Percentiles rank a stretch among this genome's conserved stretches.
phyloP scores from a whole-genome alignment of 202 grass and related monocot species.

The Dendrocalamus latiflorus region DNA sequence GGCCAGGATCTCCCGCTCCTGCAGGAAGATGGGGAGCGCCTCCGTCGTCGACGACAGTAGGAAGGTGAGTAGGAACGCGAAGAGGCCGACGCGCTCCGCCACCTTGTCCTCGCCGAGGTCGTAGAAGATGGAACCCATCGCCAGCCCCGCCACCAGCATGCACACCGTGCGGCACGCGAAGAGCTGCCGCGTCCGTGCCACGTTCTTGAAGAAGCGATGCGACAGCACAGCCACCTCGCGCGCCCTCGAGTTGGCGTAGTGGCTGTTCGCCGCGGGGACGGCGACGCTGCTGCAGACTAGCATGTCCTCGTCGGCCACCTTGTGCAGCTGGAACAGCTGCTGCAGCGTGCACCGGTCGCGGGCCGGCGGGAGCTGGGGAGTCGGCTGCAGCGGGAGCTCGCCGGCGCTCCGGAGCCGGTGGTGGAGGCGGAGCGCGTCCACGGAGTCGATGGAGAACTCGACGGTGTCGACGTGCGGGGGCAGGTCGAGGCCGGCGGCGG shows the following conservation, averaged over 20 bases:
- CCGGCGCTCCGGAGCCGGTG: not conserved
- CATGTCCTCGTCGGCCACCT: constrained; percentile 53
- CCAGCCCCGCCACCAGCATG: constrained; percentile 72
- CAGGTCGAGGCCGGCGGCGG: constrained; percentile 38
- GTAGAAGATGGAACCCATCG: constrained; percentile 87
- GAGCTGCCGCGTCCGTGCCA: constrained; percentile 69
- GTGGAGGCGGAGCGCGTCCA: constrained; percentile 46
- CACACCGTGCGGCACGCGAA: constrained; percentile 76
- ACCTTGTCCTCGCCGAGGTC: constrained; percentile 62
- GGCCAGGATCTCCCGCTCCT: constrained; percentile 87
- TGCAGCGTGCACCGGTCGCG: constrained; percentile 74
- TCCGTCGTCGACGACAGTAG: constrained; percentile 85
- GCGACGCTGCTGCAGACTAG: not conserved
- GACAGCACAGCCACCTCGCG: constrained; percentile 64
- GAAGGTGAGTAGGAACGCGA: constrained; percentile 89
- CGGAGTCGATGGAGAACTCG: constrained; percentile 81
- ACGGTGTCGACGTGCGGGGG: constrained; percentile 66
- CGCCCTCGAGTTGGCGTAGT: constrained; percentile 49
- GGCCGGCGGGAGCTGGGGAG: not conserved
- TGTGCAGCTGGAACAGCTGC: constrained; percentile 72
- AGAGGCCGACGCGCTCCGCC: constrained; percentile 68
- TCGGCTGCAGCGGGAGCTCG: not conserved
- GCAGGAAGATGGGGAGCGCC: constrained; percentile 80
- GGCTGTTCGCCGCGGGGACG: not conserved
- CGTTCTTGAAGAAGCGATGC: constrained; percentile 74